Conservation (phyloP, 2,329 filamentous ascomycete genomes). For the Huntiella decipiens region DNA sequence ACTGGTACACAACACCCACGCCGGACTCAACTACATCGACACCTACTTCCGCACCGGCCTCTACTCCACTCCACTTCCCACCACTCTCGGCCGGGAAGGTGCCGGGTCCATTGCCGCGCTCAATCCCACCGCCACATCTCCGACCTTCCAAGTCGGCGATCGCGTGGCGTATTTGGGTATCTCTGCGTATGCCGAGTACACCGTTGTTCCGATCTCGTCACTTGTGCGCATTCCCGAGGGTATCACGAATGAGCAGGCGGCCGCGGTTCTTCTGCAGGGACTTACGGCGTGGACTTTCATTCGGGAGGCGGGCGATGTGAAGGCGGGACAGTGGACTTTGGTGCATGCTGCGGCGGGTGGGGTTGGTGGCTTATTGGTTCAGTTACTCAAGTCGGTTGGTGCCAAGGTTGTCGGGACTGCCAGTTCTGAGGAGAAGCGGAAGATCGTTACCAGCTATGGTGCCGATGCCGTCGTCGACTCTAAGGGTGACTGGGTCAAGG, state of each 20-base stretch:
- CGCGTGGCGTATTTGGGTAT: slow-evolving; percentile 49
- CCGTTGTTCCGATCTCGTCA: slow-evolving; percentile 30
- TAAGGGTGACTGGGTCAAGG: slow-evolving; percentile 29
- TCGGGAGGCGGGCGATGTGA: slow-evolving; percentile 55
- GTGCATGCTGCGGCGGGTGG: slow-evolving; percentile 77
- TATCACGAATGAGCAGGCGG: slow-evolving; percentile 41
- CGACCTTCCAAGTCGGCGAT: slow-evolving; percentile 38
- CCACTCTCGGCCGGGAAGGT: slow-evolving; percentile 63
- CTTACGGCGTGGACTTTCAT: slow-evolving; percentile 67
- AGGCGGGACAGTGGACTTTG: slow-evolving; percentile 62
- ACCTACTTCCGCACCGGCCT: slow-evolving; percentile 77
- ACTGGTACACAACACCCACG: slow-evolving; percentile 40
- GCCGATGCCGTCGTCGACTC: slow-evolving; percentile 44
- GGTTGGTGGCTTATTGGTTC: slow-evolving; percentile 55
- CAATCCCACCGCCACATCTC: slow-evolving; percentile 31
- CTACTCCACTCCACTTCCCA: slow-evolving; percentile 45
- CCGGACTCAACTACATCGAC: slow-evolving; percentile 42
- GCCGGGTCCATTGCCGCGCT: slow-evolving; percentile 49
- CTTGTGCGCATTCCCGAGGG: slow-evolving; percentile 44
- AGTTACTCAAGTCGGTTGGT: slow-evolving; percentile 53
- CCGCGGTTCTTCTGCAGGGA: slow-evolving; percentile 58
- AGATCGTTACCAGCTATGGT: slow-evolving; percentile 48
- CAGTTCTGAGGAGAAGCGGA: slow-evolving; percentile 51
- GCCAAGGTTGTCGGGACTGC: slow-evolving; percentile 68
- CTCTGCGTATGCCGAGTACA: slow-evolving; percentile 38